phyloP scores from a whole-genome alignment of 345 rosid species.

The Acer saccharum region DNA sequence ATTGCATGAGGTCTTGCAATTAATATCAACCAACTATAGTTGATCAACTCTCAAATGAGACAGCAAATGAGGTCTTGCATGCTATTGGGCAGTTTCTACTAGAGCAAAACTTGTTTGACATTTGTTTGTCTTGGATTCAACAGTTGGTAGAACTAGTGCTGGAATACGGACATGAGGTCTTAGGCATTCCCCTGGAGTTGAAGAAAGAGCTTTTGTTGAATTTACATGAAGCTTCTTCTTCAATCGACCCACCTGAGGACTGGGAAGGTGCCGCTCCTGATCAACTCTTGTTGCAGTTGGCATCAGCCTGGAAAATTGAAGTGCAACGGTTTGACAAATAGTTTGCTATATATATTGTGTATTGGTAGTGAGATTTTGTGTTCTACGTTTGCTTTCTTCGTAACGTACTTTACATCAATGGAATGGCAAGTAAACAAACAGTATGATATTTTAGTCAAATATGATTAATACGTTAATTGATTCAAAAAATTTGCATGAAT shows the following conservation, averaged over 20 bases:
- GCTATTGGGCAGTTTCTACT: constrained; percentile 76
- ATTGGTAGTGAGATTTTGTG: constrained; percentile 5
- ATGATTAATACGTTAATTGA: neutral
- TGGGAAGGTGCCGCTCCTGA: constrained; percentile 91
- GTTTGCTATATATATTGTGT: neutral
- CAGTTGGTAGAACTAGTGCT: constrained; percentile 81
- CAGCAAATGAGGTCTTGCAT: constrained; percentile 69
- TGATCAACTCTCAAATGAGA: constrained; percentile 87
- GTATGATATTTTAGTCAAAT: too few species aligned
- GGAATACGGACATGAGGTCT: constrained; percentile 74
- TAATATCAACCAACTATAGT: too few species aligned
- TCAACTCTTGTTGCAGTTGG: constrained; percentile 83
- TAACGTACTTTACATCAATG: neutral
- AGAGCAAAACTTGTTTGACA: constrained; percentile 78
- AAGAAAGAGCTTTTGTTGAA: constrained; percentile 81
- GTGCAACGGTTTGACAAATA: constrained; percentile 72
- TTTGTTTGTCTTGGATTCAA: constrained; percentile 94
- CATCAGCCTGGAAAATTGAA: constrained; percentile 89
- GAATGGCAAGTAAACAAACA: neutral
- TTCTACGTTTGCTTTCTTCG: neutral
- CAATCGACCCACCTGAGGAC: constrained; percentile 82
- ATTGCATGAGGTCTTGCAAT: too few species aligned
- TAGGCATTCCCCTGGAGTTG: constrained; percentile 75
- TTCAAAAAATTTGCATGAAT: too few species aligned
- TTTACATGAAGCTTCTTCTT: constrained; percentile 71